phyloP scores from a whole-genome alignment of 148 eudicot species.

The Chenopodium album region DNA sequence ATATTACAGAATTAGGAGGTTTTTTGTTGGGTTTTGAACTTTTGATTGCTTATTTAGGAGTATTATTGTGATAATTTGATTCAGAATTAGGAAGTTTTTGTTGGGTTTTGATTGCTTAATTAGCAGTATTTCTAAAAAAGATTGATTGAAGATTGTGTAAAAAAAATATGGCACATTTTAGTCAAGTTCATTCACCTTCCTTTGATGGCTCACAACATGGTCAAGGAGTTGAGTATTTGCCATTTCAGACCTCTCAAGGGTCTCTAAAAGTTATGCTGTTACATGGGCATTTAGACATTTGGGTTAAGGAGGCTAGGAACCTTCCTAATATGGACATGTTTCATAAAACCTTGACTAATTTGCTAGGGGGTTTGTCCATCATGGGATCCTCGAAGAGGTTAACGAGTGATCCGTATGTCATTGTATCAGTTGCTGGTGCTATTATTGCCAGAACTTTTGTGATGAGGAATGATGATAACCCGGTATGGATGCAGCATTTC shows the following conservation, averaged over 20 bases:
- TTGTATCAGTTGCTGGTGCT: constrained; percentile 51
- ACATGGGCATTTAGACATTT: constrained; percentile 91
- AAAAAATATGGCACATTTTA: constrained; percentile 40
- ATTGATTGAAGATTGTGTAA: background rate
- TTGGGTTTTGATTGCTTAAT: background rate
- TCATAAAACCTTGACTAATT: constrained; percentile 49
- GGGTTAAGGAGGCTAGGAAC: constrained; percentile 72
- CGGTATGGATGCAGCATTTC: constrained; percentile 71
- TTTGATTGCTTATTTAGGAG: background rate
- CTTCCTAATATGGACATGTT: constrained; percentile 81
- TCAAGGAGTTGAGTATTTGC: constrained; percentile 50
- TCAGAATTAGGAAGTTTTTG: background rate
- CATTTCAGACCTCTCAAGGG: constrained; percentile 53
- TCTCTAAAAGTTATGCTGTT: constrained; percentile 56
- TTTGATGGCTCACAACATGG: constrained; percentile 38
- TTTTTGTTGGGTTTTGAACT: background rate
- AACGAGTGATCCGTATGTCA: constrained; percentile 90
- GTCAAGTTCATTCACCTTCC: constrained; percentile 24
- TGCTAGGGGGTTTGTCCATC: constrained; percentile 34
- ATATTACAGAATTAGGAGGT: background rate
- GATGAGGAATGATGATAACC: constrained; percentile 56
- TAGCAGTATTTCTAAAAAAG: background rate
- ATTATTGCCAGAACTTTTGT: constrained; percentile 72
- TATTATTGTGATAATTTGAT: no score
- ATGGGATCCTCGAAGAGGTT: constrained; percentile 25